phyloP scores from a whole-genome alignment of 129 eudicot genomes.

The Chrysanthemum seticuspe region DNA sequence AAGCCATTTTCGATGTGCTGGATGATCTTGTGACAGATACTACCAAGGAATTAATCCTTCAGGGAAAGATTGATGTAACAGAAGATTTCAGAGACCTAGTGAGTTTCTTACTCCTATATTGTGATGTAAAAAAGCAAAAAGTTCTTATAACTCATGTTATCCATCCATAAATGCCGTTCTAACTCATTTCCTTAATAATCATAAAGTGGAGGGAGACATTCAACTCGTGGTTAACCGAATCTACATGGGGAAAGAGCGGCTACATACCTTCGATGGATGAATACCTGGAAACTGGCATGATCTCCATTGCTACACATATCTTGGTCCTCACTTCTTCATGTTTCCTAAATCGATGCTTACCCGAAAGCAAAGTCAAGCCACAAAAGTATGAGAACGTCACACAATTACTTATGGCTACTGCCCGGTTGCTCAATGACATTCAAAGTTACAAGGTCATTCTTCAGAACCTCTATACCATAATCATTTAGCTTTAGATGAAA shows the following conservation, averaged over 20 bases:
- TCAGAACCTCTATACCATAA: not conserved
- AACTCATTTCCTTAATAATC: not conserved
- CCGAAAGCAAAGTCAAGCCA: constrained; percentile 29
- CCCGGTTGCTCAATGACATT: constrained; percentile 64
- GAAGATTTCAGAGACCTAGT: constrained; percentile 29
- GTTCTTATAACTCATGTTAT: not conserved
- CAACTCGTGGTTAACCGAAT: constrained; percentile 63
- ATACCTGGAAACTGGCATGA: constrained; percentile 54
- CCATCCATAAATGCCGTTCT: not conserved
- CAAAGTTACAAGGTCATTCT: constrained; percentile 59
- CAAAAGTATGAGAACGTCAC: constrained; percentile 43
- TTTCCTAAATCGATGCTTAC: constrained; percentile 31
- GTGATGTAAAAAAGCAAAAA: not conserved
- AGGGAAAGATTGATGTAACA: constrained; percentile 30
- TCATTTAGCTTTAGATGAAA: not conserved
- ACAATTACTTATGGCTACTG: constrained; percentile 45
- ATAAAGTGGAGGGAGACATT: constrained; percentile 60
- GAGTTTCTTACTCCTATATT: not conserved
- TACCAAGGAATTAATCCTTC: constrained; percentile 27
- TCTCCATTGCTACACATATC: constrained; percentile 58
- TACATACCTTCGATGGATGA: constrained; percentile 56
- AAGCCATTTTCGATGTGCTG: constrained; percentile 50
- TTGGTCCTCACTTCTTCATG: constrained; percentile 48
- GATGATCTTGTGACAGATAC: constrained; percentile 50
- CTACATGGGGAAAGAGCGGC: constrained; percentile 55